These are phyloP conservation scores for Suhomyces bolitotheri DNA, from an alignment of 1,139 yeast species.

Conservation along the genomic window DNA sequence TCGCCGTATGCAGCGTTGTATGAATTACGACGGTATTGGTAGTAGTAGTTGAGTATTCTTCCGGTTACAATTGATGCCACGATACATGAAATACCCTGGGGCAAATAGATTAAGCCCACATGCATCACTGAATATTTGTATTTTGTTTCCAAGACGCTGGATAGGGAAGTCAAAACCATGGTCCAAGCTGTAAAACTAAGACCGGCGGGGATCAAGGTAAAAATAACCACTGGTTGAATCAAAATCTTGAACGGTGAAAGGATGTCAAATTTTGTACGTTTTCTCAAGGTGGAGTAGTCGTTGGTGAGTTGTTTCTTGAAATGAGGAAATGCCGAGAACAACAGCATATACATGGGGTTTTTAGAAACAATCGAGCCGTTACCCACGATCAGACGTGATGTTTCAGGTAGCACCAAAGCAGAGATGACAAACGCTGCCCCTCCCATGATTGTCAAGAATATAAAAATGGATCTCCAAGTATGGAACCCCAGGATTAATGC, in stretches of 20 bases:
- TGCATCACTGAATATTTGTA: slow-evolving; percentile 37
- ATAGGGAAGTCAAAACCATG: slow-evolving; percentile 34
- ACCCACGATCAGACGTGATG: slow-evolving; percentile 38
- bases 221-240: slow-evolving; percentile 23
- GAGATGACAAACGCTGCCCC: slow-evolving; percentile 31
- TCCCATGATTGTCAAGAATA: slow-evolving; percentile 40
- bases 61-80: slow-evolving; percentile 35
- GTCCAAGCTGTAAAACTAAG: slow-evolving; percentile 42
- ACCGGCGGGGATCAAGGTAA: slow-evolving; percentile 34
- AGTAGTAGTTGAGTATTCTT: slow-evolving; percentile 30
- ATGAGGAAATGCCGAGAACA: slow-evolving; percentile 26
- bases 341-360: slow-evolving; percentile 22
- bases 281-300: slow-evolving; percentile 28
- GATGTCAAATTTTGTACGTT: slow-evolving; percentile 23
- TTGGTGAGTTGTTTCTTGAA: slow-evolving; percentile 28
- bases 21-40: slow-evolving; percentile 19
- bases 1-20: slow-evolving; percentile 22
- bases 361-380: slow-evolving; percentile 38
- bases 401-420: slow-evolving; percentile 35
- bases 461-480: slow-evolving; percentile 41
- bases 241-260: slow-evolving; percentile 34
- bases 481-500: slow-evolving; percentile 30
- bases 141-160: slow-evolving; percentile 31
- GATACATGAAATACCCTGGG: slow-evolving; percentile 39
- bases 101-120: slow-evolving; percentile 41